Evolutionary conservation across 2,329 filamentous ascomycete species (phyloP).

Genomic region (Neospermospora avenae): DNA sequence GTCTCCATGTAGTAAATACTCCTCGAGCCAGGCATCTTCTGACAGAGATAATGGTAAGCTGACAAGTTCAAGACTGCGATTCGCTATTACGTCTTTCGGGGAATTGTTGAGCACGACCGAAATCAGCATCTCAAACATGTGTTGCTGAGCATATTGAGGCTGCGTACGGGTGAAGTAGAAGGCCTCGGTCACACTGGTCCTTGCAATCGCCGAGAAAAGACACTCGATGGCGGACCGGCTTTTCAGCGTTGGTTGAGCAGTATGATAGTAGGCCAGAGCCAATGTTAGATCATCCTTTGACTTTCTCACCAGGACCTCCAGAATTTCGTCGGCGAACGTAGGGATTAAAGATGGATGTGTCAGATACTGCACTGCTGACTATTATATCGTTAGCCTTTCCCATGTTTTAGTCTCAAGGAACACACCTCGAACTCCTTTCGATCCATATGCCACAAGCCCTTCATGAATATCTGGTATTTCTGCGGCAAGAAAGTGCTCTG

Average conservation of each 20-base stretch:
- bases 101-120: conserved; percentile 49
- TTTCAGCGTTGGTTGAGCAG: conserved; percentile 69
- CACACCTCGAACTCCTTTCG: conserved; percentile 62
- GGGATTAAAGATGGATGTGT: conserved; percentile 76
- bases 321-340: conserved; percentile 81
- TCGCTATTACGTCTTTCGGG: conserved; percentile 42
- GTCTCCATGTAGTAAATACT: conserved; percentile 61
- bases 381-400: conserved; percentile 26
- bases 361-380: conserved; percentile 70
- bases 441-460: conserved; percentile 80
- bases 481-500: conserved; percentile 62
- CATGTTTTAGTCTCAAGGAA: conserved; percentile 12
- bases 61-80: conserved; percentile 65
- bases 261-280: conserved; percentile 75
- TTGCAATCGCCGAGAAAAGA: conserved; percentile 67
- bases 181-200: conserved; percentile 66
- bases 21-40: conserved; percentile 74
- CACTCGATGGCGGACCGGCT: conserved; percentile 58
- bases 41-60: conserved; percentile 66
- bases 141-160: conserved; percentile 56
- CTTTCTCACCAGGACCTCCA: conserved; percentile 63
- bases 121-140: conserved; percentile 66
- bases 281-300: conserved; percentile 59
- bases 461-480: conserved; percentile 77
- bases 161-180: conserved; percentile 69